Evolutionary conservation across 75 land plant species (phyloP).

Genomic region (Picea glauca): DNA sequence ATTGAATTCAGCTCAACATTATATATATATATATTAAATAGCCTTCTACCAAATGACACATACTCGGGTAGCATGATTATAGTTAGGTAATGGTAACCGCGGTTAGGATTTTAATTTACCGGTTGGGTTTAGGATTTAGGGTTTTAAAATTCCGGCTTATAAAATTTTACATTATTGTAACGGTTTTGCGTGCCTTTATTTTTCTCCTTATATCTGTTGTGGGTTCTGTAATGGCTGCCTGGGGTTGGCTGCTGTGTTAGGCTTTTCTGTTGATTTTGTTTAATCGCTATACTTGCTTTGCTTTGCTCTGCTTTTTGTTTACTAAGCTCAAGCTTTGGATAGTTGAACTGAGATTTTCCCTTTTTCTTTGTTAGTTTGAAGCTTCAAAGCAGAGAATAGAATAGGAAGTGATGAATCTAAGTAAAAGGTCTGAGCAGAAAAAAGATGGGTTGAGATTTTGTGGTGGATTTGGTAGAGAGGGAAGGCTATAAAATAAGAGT

Average conservation of each 20-base stretch:
- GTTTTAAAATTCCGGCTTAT: background rate
- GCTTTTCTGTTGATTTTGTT: background rate
- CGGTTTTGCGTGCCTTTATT: background rate
- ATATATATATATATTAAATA: no score
- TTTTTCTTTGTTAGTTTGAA: background rate
- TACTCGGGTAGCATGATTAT: background rate
- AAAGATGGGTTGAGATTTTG: background rate
- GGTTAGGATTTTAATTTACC: background rate
- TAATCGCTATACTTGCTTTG: background rate
- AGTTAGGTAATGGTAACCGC: background rate
- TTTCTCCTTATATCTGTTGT: background rate
- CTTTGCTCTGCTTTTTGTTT: background rate
- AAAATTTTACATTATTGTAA: background rate
- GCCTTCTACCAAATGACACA: background rate
- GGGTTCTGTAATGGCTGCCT: background rate
- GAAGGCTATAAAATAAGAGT: background rate
- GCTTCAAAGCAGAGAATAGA: background rate
- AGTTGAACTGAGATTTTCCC: background rate
- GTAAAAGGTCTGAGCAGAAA: constrained; percentile 9
- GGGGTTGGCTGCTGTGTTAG: background rate
- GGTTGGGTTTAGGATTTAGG: background rate
- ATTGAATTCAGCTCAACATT: no score
- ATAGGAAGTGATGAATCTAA: constrained; percentile 1
- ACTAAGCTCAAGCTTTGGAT: background rate
- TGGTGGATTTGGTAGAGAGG: background rate